These are phyloP conservation scores for Fusarium sp. DNA, from an alignment of 2,329 filamentous ascomycete genomes.

Conservation along the genomic window DNA sequence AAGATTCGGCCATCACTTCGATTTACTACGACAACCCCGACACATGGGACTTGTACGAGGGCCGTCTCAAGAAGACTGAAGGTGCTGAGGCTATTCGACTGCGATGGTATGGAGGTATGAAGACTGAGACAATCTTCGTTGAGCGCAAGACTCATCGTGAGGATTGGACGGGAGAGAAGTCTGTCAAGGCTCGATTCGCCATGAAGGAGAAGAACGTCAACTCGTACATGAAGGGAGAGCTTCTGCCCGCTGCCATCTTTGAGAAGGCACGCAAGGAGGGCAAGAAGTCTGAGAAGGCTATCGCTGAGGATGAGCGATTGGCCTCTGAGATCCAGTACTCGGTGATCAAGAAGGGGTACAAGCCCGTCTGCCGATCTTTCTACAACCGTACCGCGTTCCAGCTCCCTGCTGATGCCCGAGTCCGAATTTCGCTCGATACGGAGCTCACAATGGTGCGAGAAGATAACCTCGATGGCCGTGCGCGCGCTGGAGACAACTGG, in stretches of 20 bases:
- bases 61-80: conserved; percentile 96
- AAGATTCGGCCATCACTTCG: conserved; percentile 94
- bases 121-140: conserved; percentile 93
- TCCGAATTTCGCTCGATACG: conserved; percentile 96
- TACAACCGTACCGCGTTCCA: conserved; percentile 99
- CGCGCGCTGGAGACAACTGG: conserved; percentile 88
- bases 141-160: conserved; percentile 98
- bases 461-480: conserved; percentile 87
- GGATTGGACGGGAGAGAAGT: conserved; percentile 99
- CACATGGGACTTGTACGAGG: conserved; percentile 93
- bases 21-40: conserved; percentile 98
- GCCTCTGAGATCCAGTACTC: conserved; percentile 95
- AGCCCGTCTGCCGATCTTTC: conserved; percentile 92
- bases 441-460: conserved; percentile 95
- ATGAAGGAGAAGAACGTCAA: conserved; percentile 99
- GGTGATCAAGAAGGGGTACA: conserved; percentile 84
- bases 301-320: conserved; percentile 89
- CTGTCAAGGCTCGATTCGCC: conserved; percentile 94
- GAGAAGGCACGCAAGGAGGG: conserved; percentile 96
- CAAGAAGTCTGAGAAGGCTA: conserved; percentile 92
- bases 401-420: conserved; percentile 92
- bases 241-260: conserved; percentile 89
- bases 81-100: conserved; percentile 96
- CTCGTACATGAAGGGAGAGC: conserved; percentile 83
- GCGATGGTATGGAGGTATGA: conserved; percentile 98